Conservation (phyloP, 2,329 filamentous ascomycete genomes). For the Pezicula radicicola region DNA sequence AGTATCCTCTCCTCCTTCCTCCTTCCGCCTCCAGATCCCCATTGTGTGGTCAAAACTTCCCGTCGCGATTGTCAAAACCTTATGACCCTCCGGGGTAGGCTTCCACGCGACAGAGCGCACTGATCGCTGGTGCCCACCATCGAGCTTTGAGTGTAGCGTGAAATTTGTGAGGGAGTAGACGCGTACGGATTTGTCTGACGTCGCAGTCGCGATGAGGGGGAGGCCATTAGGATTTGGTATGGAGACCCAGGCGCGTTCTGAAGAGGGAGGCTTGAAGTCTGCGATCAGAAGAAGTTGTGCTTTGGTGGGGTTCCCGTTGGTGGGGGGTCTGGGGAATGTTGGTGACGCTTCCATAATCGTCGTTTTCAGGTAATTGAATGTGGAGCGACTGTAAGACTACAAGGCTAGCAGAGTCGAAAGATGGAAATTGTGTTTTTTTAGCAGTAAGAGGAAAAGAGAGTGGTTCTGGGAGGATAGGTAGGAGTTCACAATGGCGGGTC, state of each 20-base stretch:
- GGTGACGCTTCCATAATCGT: no score
- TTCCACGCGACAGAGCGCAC: slow-evolving; percentile 90
- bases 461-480: no score
- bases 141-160: slow-evolving; percentile 73
- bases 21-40: slow-evolving; percentile 73
- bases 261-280: slow-evolving; percentile 46
- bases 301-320: slow-evolving; percentile 1
- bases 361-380: no score
- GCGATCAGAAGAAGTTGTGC: slow-evolving; percentile 16
- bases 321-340: background rate
- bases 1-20: slow-evolving; percentile 31
- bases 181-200: slow-evolving; percentile 80
- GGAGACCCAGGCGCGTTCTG: slow-evolving; percentile 80
- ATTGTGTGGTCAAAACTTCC: slow-evolving; percentile 93
- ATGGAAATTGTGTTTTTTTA: no score
- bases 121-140: slow-evolving; percentile 86
- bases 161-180: slow-evolving; percentile 85
- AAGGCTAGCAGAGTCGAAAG: no score
- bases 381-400: no score
- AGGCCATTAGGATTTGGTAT: slow-evolving; percentile 75
- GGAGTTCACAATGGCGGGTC: no score
- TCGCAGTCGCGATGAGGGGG: slow-evolving; percentile 84
- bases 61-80: slow-evolving; percentile 77
- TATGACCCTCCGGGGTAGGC: slow-evolving; percentile 56
- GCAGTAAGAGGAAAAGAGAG: no score